A percentile compares a stretch with the other conserved stretches of the same genome.
phyloP scores from a whole-genome alignment of 2,329 filamentous ascomycete genomes.

The Colletotrichum brevisporum region DNA sequence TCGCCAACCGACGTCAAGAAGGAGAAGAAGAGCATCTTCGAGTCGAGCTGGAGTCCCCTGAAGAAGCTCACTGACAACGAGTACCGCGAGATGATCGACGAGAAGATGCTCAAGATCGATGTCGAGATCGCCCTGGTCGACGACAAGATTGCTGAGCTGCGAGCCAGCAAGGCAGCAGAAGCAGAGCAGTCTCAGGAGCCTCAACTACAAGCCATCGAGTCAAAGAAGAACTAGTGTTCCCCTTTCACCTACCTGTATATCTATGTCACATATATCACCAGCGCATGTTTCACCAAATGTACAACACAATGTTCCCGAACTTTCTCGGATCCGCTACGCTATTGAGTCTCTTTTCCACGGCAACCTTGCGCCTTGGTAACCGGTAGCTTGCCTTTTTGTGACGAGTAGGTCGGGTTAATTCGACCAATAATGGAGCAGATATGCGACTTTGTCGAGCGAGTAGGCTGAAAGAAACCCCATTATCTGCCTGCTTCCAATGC shows the following conservation, averaged over 20 bases:
- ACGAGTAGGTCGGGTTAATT: no score
- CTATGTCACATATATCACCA: no score
- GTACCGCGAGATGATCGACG: constrained; percentile 78
- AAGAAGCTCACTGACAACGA: constrained; percentile 79
- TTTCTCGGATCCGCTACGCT: no score
- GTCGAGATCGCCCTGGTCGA: constrained; percentile 85
- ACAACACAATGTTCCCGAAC: no score
- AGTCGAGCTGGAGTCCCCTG: constrained; percentile 80
- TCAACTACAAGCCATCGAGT: neutral
- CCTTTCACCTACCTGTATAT: neutral
- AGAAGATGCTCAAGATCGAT: constrained; percentile 80
- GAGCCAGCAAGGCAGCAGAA: constrained; percentile 33
- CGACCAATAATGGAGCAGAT: no score
- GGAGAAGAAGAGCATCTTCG: constrained; percentile 60
- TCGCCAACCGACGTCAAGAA: constrained; percentile 41
- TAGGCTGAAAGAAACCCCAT: no score
- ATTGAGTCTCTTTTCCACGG: no score
- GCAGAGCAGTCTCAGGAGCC: neutral
- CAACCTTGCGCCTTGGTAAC: no score
- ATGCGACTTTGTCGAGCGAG: no score
- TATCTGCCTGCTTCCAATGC: no score
- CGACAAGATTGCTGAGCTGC: constrained; percentile 73
- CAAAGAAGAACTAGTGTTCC: neutral
- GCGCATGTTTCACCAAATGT: no score
- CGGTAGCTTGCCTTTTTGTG: no score